Base-by-base conservation (phyloP, 2,329 filamentous ascomycete species). In the Hypoxylon sp. region DNA sequence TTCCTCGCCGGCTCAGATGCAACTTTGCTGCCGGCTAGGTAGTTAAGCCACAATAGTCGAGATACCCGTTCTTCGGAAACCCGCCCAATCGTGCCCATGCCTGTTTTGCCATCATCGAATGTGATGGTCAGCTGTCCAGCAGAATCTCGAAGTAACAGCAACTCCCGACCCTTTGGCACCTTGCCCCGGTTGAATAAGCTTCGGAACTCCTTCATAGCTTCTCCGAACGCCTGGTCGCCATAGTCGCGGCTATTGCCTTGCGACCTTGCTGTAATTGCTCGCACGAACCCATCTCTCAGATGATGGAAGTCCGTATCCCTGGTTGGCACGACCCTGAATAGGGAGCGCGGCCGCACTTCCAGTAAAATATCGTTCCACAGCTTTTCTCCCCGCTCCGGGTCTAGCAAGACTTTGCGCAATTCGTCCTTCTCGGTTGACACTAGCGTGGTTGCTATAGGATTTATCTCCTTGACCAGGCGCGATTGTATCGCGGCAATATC, bases 261-360 rank as follows among this genome's bases (percentile, higher is more conserved):
- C 2, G 91, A 91, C 35, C 92, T 89, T 8, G 88, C 91, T 59
- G 92, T 92, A 71, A 99, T 91, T 22, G 93, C 92, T 5, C 94
- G 88, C 66, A 98, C 93, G 83, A 94, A 97, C 0, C 93, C 96
- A 77, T 99, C 96, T 44, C 95, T 89, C 69, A 99, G 81, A 79
- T 99, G 96, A 72, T 91, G 89, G 80, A 98, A 98, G 80, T 98
- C 94, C 17, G 96, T 99, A 80, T 97, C 94, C 39, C 94, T 87
- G n/a, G 94, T 94, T 0, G 96, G 96, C 2, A 95, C 90, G 70
- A 99, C 91, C 50, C 95, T 88, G 81, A 97, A 90, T 0, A 91
- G 88, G 26, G 90, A 95, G 60, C 94, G 85, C n/a, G 95, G 88
- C 0, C 89, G 86, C 2, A 88, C 85, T 0, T 90, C 84, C 64